These are phyloP conservation scores for Tylopilus sp. DNA, from an alignment of 768 basidiomycete species.

Conservation along the genomic window DNA sequence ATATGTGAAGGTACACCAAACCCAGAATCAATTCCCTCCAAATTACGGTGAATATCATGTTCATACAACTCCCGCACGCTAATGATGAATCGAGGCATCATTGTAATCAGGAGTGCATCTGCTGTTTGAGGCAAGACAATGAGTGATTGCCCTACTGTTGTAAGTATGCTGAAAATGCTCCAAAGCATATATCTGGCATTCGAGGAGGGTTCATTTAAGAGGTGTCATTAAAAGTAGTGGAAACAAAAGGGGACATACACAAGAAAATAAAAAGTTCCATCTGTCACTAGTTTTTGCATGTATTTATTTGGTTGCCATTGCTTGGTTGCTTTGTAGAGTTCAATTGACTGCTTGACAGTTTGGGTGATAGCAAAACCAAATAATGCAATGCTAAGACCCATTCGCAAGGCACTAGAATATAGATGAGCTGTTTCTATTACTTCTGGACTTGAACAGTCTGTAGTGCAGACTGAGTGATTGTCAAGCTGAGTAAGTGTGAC, in stretches of 20 bases:
- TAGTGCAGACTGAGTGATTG: not conserved
- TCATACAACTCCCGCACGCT: not conserved
- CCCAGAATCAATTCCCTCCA: not conserved
- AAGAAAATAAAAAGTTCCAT: conserved; percentile 7
- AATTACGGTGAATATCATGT: not conserved
- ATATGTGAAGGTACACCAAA: not conserved
- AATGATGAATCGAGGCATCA: not conserved
- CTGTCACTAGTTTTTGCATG: not conserved
- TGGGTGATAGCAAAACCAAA: not conserved
- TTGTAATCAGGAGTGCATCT: no score
- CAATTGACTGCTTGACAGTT: conserved; percentile 1
- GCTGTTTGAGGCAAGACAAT: no score
- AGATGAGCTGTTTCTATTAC: not conserved
- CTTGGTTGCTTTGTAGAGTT: not conserved
- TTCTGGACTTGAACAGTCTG: not conserved
- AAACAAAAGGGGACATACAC: not conserved
- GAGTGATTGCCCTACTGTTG: no score
- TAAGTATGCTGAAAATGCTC: not conserved
- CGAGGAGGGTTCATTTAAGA: not conserved
- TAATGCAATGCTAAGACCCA: not conserved
- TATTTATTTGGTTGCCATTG: not conserved
- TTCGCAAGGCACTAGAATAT: not conserved
- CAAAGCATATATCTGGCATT: not conserved
- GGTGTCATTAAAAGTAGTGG: no score
- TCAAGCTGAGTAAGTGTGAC: not conserved